Conservation (phyloP, 176 grass and related monocot genomes). For the Triticum dicoccoides region DNA sequence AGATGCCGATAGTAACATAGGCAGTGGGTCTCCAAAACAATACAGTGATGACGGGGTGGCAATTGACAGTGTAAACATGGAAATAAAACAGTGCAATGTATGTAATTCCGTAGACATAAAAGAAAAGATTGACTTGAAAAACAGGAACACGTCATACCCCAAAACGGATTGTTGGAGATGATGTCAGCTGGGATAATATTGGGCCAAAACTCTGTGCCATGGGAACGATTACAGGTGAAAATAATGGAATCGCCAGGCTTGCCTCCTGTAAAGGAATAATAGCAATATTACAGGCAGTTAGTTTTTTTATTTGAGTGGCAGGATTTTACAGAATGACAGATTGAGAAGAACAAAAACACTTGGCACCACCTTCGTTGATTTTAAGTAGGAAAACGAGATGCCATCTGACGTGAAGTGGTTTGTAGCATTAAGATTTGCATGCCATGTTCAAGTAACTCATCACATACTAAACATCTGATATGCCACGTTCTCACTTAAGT, state of each 20-base stretch:
- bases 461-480: not conserved
- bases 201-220: constrained; percentile 97
- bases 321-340: not conserved
- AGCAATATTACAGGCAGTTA: not conserved
- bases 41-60: not conserved
- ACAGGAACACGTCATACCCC: constrained; percentile 50
- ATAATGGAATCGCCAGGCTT: constrained; percentile 77
- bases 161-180: constrained; percentile 73
- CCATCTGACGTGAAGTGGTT: not conserved
- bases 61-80: not conserved
- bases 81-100: not conserved
- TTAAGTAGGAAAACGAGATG: constrained; percentile 21
- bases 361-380: not conserved
- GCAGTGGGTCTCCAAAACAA: constrained; percentile 8
- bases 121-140: constrained; percentile 10
- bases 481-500: not conserved
- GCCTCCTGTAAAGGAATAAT: constrained; percentile 68
- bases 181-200: constrained; percentile 75
- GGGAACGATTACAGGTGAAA: constrained; percentile 95
- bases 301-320: not conserved
- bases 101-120: not conserved
- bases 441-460: not conserved
- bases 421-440: not conserved
- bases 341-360: constrained; percentile 17
- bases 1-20: constrained; percentile 2